Evolutionary conservation across 768 basidiomycete genomes (phyloP).

Genomic region (Cystobasidium ongulense): DNA sequence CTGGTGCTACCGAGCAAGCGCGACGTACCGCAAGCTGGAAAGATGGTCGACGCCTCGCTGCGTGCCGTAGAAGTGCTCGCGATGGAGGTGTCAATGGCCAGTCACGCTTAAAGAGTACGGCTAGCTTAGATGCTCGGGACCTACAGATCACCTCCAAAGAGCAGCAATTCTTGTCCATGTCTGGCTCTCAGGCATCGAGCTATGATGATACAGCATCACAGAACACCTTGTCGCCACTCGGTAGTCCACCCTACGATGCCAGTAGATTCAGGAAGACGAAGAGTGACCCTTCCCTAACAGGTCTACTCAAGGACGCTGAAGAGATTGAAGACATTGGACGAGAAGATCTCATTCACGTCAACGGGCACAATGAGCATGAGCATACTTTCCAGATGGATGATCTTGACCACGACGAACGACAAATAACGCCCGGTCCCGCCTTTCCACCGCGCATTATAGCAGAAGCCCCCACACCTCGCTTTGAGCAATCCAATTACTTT

Average conservation of each 20-base stretch:
- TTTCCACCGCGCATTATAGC: neutral
- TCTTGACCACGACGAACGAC: neutral
- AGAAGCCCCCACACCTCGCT: conserved; percentile 15
- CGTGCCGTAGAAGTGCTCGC: neutral
- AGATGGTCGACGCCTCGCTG: conserved; percentile 25
- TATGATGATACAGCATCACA: conserved; percentile 16
- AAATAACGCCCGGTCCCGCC: neutral
- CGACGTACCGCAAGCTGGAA: conserved; percentile 33
- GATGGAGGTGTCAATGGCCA: neutral
- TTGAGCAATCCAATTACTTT: neutral
- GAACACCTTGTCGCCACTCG: neutral
- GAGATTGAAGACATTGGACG: conserved; percentile 3
- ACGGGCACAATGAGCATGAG: neutral
- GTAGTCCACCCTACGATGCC: conserved; percentile 3
- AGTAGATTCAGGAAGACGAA: conserved; percentile 6
- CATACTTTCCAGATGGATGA: conserved; percentile 24
- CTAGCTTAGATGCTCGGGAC: conserved; percentile 24
- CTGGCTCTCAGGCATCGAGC: conserved; percentile 24
- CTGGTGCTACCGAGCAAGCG: neutral
- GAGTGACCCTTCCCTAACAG: conserved; percentile 21
- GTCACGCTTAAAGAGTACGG: conserved; percentile 4
- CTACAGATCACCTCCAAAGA: neutral
- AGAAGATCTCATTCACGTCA: neutral
- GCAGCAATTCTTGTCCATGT: neutral
- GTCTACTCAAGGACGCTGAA: conserved; percentile 12